Percentiles rank a stretch among this genome's conserved stretches.
phyloP scores from a whole-genome alignment of 176 grass and related monocot species.

The Carex parvula region DNA sequence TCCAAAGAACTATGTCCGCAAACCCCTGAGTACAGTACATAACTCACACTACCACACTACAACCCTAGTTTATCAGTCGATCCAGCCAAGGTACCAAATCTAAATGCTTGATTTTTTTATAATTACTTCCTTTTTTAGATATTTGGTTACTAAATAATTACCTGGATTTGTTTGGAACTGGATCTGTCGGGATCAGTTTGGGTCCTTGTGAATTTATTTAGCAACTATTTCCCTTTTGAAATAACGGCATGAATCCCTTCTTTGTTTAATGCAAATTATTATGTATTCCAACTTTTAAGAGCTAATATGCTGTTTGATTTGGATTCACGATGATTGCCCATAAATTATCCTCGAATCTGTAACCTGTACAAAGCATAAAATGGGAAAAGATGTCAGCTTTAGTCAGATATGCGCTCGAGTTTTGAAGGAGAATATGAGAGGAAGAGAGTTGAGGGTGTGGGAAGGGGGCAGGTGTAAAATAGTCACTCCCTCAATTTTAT shows the following conservation, averaged over 20 bases:
- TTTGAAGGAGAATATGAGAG: not conserved
- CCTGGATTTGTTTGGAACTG: not conserved
- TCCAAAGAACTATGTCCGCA: too few relatives aligned
- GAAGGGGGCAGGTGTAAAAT: not conserved
- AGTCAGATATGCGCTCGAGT: not conserved
- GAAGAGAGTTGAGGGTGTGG: not conserved
- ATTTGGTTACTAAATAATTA: not conserved
- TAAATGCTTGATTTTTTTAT: not conserved
- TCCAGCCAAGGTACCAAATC: conserved; percentile 5
- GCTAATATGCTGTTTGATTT: not conserved
- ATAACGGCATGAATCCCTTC: not conserved
- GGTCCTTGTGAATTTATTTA: not conserved
- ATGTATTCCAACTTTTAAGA: not conserved
- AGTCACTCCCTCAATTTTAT: not conserved
- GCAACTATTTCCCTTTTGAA: not conserved
- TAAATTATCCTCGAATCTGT: not conserved
- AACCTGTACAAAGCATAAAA: not conserved
- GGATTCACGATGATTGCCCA: not conserved
- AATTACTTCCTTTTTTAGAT: not conserved
- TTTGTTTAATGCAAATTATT: conserved; percentile 14
- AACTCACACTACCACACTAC: too few relatives aligned
- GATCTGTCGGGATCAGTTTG: conserved; percentile 1
- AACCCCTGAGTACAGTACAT: too few relatives aligned
- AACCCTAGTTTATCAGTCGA: not conserved
- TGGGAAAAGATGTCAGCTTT: not conserved